Conservation (phyloP, 257 asterid species). For the Voacanga thouarsii region DNA sequence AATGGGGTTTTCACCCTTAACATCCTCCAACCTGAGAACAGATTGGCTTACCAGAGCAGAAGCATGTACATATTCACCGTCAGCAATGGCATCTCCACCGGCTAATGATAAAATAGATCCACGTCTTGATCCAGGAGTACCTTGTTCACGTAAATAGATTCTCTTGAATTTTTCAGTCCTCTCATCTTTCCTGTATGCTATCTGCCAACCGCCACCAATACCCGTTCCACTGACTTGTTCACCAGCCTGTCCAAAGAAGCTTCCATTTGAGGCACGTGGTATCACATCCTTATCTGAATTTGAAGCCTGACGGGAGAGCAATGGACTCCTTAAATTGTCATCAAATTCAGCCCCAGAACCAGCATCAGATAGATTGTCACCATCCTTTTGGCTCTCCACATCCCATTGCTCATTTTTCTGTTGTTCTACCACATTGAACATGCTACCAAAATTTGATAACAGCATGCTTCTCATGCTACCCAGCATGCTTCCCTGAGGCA, state of each 20-base stretch:
- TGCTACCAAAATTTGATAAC: constrained; percentile 75
- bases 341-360: constrained; percentile 62
- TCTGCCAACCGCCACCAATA: constrained; percentile 97
- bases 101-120: constrained; percentile 66
- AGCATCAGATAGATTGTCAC: constrained; percentile 36
- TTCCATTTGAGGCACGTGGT: constrained; percentile 22
- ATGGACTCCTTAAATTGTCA: constrained; percentile 74
- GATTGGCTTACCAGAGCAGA: constrained; percentile 93
- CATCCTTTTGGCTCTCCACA: constrained; percentile 59
- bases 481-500: constrained; percentile 75
- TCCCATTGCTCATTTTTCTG: constrained; percentile 67
- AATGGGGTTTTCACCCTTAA: constrained; percentile 42
- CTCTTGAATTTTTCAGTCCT: constrained; percentile 59
- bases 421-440: constrained; percentile 58
- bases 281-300: constrained; percentile 45
- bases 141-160: constrained; percentile 83
- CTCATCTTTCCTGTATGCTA: constrained; percentile 85
- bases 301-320: constrained; percentile 60
- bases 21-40: constrained; percentile 56
- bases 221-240: constrained; percentile 67
- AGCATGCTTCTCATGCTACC: constrained; percentile 92
- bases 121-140: constrained; percentile 57
- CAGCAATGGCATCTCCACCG: constrained; percentile 49
- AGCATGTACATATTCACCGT: constrained; percentile 66
- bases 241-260: constrained; percentile 25